A percentile compares a stretch with the other conserved stretches of the same genome.
These are phyloP conservation scores for Themeda triandra DNA, from an alignment of 176 grass and related monocot genomes.

Conservation along the genomic window DNA sequence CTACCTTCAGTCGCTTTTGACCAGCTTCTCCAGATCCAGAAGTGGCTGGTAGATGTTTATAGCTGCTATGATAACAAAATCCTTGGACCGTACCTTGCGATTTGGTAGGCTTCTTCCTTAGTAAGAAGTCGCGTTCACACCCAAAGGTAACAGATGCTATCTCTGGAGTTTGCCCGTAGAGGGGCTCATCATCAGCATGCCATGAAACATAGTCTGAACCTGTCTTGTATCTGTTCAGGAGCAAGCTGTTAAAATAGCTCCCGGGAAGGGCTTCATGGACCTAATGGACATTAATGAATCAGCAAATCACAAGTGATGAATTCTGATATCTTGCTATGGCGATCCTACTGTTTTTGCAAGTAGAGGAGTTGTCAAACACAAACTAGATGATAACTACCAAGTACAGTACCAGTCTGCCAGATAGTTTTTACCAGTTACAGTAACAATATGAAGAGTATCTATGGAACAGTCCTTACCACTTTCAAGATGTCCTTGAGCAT, in stretches of 20 bases:
- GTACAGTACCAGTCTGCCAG: neutral
- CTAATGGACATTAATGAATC: slow-evolving; percentile 30
- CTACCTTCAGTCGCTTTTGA: slow-evolving; percentile 45
- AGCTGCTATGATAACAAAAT: neutral
- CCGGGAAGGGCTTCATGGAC: slow-evolving; percentile 69
- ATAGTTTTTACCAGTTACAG: neutral
- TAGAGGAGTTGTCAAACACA: neutral
- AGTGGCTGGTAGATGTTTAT: slow-evolving; percentile 19
- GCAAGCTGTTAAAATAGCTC: slow-evolving; percentile 82
- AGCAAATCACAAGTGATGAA: neutral
- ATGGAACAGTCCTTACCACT: slow-evolving; percentile 26
- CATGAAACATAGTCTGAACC: slow-evolving; percentile 85
- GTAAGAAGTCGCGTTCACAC: slow-evolving; percentile 71
- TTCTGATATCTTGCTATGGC: neutral
- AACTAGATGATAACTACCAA: neutral
- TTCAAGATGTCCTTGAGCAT: slow-evolving; percentile 78
- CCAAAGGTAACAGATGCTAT: slow-evolving; percentile 80
- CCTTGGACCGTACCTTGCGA: slow-evolving; percentile 25
- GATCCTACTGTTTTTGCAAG: too few species aligned
- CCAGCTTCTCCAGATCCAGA: slow-evolving; percentile 13
- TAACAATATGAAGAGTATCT: neutral
- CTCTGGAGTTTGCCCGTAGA: slow-evolving; percentile 72
- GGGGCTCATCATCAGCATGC: slow-evolving; percentile 86
- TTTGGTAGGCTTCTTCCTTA: slow-evolving; percentile 65
- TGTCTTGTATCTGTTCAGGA: slow-evolving; percentile 81